Base-by-base conservation (phyloP, 306 rosid genomes). In the Prinsepia uniflora region DNA sequence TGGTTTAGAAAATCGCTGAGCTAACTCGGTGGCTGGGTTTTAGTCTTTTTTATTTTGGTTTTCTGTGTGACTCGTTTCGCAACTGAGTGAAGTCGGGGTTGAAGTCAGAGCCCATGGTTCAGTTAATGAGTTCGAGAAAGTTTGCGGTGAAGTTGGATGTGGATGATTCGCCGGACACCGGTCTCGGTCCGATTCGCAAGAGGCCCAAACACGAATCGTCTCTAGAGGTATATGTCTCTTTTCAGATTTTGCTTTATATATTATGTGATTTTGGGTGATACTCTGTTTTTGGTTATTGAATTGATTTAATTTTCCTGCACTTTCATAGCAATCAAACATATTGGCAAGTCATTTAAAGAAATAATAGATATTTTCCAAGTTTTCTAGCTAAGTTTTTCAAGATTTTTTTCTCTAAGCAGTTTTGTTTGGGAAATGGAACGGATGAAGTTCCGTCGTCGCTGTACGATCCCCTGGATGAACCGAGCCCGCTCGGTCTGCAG, bases 401-500 rank as follows among this genome's bases (percentile, higher is more conserved):
- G 30, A 24, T 24, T 24, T 24, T 24, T 24, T 0, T 24, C 30
- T 24, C 62, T 63, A 40, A 69, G 41, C 73, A 7, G 63, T 24
- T 24, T 0, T 0, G 30, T 24, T 24, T 11, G 0, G 3, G 3
- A 17, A 1, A 60, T n/a, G 0, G 52, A 56, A 61, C 56, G 56
- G 56, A 10, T 4, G 45, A 63, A n/a, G 40, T 75, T 12, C 74
- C 83, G 48, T 74, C 91, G 59, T 63, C 91, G 8, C 84, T 83
- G 54, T 81, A 77, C 79, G 84, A 85, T 68, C 93, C 93, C 30
- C 97, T 91, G 44, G 88, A 87, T 70, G 97, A 91, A 86, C 97
- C 97, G 59, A 87, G 97, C 72, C 97, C 96, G 70, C 79, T 91
- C 81, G 97, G 97, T 56, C 79, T 91, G 86, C 86, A 84, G 80